A percentile compares a stretch with the other conserved stretches of the same genome.
Conservation (phyloP, 2,329 filamentous ascomycete species). For the Onygena corvina region DNA sequence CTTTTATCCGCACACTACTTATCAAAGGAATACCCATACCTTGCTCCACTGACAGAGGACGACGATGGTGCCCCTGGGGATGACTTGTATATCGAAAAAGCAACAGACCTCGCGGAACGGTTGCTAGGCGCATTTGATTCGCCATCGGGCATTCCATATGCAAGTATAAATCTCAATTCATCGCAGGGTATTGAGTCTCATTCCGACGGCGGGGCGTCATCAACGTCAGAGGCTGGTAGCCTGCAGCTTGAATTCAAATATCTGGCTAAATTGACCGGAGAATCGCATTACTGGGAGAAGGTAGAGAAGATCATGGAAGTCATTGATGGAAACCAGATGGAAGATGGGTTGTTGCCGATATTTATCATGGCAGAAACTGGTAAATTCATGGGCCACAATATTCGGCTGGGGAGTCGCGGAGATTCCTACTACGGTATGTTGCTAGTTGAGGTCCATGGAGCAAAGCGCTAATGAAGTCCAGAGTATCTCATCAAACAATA, state of each 20-base stretch:
- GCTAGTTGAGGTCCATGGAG: not conserved
- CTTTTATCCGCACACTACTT: conserved; percentile 88
- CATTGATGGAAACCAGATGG: conserved; percentile 65
- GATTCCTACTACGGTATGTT: conserved; percentile 74
- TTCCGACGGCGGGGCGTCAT: conserved; percentile 73
- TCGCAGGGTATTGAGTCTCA: conserved; percentile 68
- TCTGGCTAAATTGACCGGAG: conserved; percentile 83
- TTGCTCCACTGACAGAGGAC: conserved; percentile 62
- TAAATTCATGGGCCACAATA: conserved; percentile 68
- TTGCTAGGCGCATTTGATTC: conserved; percentile 81
- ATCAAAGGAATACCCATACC: conserved; percentile 66
- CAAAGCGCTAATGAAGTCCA: conserved; percentile 17
- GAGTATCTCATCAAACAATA: conserved; percentile 99
- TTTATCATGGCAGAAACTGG: conserved; percentile 73
- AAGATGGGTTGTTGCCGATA: conserved; percentile 82
- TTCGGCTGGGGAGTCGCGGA: conserved; percentile 82
- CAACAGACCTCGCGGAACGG: conserved; percentile 79
- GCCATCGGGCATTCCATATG: conserved; percentile 71
- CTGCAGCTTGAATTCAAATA: conserved; percentile 97
- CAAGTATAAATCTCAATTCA: conserved; percentile 76
- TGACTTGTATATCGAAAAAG: conserved; percentile 91
- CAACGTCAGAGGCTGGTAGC: conserved; percentile 84
- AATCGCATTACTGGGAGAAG: conserved; percentile 82
- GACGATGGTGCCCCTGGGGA: conserved; percentile 63
- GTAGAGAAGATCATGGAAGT: conserved; percentile 86